A percentile compares a stretch with the other conserved stretches of the same genome.
phyloP scores from a whole-genome alignment of 2,329 filamentous ascomycete genomes.

The Chrysoporthe cubensis region DNA sequence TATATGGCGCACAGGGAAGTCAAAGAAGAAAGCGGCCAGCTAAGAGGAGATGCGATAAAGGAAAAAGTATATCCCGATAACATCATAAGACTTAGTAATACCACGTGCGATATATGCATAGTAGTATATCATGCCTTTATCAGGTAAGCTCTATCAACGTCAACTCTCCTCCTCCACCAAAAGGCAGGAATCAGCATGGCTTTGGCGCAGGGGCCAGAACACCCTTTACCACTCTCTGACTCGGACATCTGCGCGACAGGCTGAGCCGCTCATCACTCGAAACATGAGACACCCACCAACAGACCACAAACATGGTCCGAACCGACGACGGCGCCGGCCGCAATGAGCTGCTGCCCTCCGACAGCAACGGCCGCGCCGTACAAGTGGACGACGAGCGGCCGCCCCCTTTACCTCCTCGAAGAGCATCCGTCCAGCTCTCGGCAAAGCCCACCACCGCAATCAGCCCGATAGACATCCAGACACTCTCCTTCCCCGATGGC shows the following conservation, averaged over 20 bases:
- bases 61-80: background rate
- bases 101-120: constrained; percentile 1
- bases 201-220: constrained; percentile 12
- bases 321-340: constrained; percentile 29
- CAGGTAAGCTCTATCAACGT: constrained; percentile 12
- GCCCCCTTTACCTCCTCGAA: constrained; percentile 36
- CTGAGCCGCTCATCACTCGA: constrained; percentile 28
- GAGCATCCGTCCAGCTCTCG: constrained; percentile 29
- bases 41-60: background rate
- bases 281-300: constrained; percentile 28
- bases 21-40: background rate
- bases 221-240: background rate
- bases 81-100: background rate
- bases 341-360: constrained; percentile 24
- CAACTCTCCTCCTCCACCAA: background rate
- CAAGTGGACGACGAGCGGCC: constrained; percentile 28
- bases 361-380: constrained; percentile 16
- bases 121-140: constrained; percentile 4
- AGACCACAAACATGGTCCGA: constrained; percentile 31
- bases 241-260: constrained; percentile 17
- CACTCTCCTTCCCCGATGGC: constrained; percentile 72
- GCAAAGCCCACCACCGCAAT: constrained; percentile 79
- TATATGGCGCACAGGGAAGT: background rate
- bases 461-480: constrained; percentile 79
- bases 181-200: constrained; percentile 23